Conservation (phyloP, 164 flowering plant genomes). For the Paratinospora sagittata region DNA sequence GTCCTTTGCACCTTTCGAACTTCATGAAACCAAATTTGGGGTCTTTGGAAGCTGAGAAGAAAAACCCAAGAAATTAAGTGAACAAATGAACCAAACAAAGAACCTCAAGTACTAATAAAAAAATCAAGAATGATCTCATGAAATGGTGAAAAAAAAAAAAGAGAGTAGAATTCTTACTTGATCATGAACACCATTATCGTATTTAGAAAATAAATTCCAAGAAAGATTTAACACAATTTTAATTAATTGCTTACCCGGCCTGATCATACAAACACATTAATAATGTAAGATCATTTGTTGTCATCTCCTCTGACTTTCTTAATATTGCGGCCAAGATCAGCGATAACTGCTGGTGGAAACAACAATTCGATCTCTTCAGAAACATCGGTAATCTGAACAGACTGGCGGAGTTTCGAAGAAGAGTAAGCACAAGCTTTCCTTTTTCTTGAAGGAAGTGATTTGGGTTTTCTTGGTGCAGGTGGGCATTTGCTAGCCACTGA, state of each 20-base stretch:
- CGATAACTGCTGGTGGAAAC: slow-evolving; percentile 27
- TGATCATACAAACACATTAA: background rate
- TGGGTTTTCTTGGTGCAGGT: slow-evolving; percentile 52
- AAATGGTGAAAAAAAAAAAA: too few species aligned
- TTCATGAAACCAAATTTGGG: background rate
- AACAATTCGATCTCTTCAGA: slow-evolving; percentile 36
- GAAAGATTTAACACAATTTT: background rate
- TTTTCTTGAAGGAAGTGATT: slow-evolving; percentile 24
- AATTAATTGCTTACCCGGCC: too few species aligned
- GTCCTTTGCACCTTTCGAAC: too few species aligned
- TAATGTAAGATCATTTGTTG: background rate
- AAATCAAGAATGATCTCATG: too few species aligned
- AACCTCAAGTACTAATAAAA: background rate
- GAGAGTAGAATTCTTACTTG: too few species aligned
- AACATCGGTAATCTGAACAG: slow-evolving; percentile 25
- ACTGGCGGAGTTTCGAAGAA: background rate
- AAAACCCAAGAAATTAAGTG: background rate
- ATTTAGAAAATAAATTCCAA: background rate
- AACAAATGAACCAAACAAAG: background rate
- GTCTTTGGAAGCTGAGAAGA: background rate
- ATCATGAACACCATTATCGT: background rate
- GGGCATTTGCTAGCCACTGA: slow-evolving; percentile 34
- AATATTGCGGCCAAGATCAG: slow-evolving; percentile 24
- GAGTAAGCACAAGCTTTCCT: slow-evolving; percentile 24
- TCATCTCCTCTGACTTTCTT: slow-evolving; percentile 31